Percentiles rank a stretch among this genome's conserved stretches.
phyloP scores from a whole-genome alignment of 1,139 yeast species.

The Pichia sp. region DNA sequence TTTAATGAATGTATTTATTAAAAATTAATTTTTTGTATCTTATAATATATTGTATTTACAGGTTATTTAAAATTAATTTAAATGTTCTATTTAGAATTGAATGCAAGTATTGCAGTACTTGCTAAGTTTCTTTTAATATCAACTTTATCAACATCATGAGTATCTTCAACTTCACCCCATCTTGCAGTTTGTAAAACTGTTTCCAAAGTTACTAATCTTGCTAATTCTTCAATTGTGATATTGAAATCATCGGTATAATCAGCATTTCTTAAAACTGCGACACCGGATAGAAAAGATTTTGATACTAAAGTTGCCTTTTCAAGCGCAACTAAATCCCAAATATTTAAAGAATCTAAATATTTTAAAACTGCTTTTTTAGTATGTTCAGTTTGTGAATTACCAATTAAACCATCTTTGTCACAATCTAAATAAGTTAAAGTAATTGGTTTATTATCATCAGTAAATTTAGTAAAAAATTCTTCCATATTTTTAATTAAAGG shows the following conservation, averaged over 20 bases:
- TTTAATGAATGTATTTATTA: conserved; percentile 13
- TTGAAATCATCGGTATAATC: conserved; percentile 25
- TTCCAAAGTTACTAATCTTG: conserved; percentile 75
- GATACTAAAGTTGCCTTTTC: conserved; percentile 83
- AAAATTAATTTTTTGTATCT: too few relatives aligned
- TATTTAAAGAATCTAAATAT: conserved; percentile 59
- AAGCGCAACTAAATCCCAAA: conserved; percentile 78
- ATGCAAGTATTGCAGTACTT: conserved; percentile 67
- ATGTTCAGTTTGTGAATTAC: conserved; percentile 61
- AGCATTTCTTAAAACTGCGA: conserved; percentile 31
- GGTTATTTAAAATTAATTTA: background rate
- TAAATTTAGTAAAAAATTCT: conserved; percentile 46
- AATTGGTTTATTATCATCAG: conserved; percentile 31
- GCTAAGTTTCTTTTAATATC: conserved; percentile 80
- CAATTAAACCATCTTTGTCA: conserved; percentile 72
- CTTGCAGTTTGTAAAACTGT: conserved; percentile 74
- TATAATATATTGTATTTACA: conserved; percentile 1
- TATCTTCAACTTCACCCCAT: conserved; percentile 99
- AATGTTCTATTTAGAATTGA: conserved; percentile 18
- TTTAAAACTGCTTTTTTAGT: conserved; percentile 56
- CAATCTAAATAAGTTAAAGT: conserved; percentile 63
- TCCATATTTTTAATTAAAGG: conserved; percentile 72
- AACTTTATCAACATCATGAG: conserved; percentile 92
- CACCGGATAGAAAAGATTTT: conserved; percentile 83
- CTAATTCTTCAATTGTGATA: conserved; percentile 58